Evolutionary conservation across 2,329 filamentous ascomycete genomes (phyloP).

Genomic region (Madurella fahalii): DNA sequence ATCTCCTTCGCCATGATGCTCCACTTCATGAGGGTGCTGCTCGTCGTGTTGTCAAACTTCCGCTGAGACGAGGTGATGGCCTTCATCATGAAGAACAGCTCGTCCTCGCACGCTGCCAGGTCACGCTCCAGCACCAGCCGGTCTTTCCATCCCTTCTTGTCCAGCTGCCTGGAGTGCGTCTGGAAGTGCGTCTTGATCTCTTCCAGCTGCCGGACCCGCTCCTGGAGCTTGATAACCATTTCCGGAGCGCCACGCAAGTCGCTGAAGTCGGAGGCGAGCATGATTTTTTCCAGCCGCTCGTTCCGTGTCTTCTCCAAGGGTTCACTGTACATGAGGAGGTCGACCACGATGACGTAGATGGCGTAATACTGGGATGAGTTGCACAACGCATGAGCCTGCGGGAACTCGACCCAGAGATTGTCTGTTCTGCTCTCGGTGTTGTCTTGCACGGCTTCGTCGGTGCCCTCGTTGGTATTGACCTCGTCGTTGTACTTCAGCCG

Average conservation of each 20-base stretch:
- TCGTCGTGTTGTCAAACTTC: conserved; percentile 69
- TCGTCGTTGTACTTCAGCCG: conserved; percentile 97
- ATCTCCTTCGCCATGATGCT: conserved; percentile 93
- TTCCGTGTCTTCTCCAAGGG: conserved; percentile 95
- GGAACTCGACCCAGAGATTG: conserved; percentile 95
- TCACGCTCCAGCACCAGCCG: conserved; percentile 85
- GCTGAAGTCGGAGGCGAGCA: conserved; percentile 97
- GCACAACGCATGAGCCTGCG: conserved; percentile 88
- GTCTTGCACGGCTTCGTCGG: conserved; percentile 48
- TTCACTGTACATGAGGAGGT: conserved; percentile 93
- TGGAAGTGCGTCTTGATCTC: conserved; percentile 97
- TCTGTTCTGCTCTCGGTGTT: conserved; percentile 78
- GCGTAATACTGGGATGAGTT: conserved; percentile 97
- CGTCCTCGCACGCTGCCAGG: conserved; percentile 84
- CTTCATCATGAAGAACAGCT: conserved; percentile 99
- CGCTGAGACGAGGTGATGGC: conserved; percentile 95
- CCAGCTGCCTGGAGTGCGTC: conserved; percentile 80
- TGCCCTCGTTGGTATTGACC: conserved; percentile 62
- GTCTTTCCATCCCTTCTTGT: conserved; percentile 88
- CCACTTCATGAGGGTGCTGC: conserved; percentile 80
- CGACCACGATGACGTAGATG: conserved; percentile 95
- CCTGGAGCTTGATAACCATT: conserved; percentile 86
- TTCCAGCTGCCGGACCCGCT: conserved; percentile 87
- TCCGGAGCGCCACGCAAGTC: conserved; percentile 89
- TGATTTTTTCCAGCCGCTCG: conserved; percentile 95